These are phyloP conservation scores for Ascocoryne sarcoides DNA, from an alignment of 2,329 filamentous ascomycete genomes.

Conservation along the genomic window DNA sequence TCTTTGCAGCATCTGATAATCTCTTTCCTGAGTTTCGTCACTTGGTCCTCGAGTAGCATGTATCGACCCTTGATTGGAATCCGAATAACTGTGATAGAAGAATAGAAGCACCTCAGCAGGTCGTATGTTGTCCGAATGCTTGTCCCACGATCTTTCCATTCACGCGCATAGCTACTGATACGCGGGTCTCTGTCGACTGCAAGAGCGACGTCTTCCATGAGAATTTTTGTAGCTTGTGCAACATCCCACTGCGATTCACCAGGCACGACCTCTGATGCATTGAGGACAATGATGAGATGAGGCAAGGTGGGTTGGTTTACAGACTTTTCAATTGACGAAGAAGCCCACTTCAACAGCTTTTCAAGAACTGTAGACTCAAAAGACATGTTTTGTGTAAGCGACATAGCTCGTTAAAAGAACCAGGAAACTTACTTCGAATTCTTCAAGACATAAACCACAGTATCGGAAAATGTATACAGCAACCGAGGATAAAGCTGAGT, in stretches of 20 bases:
- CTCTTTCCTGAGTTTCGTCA: not conserved
- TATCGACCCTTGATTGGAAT: not conserved
- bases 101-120: slow-evolving; percentile 5
- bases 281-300: slow-evolving; percentile 6
- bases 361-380: slow-evolving; percentile 2
- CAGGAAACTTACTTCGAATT: slow-evolving; percentile 33
- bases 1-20: not conserved
- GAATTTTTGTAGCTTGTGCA: not conserved
- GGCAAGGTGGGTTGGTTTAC: slow-evolving; percentile 8
- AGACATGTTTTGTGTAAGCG: not conserved
- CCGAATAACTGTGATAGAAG: not conserved
- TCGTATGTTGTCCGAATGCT: slow-evolving; percentile 2
- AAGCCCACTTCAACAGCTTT: slow-evolving; percentile 6
- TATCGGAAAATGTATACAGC: slow-evolving; percentile 38
- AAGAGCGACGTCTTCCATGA: too few relatives aligned
- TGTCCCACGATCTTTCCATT: slow-evolving; percentile 2
- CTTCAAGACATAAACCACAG: slow-evolving; percentile 35
- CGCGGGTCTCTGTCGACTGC: too few relatives aligned
- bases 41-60: slow-evolving; percentile 2
- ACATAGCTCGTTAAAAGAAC: too few relatives aligned
- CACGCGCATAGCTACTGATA: not conserved
- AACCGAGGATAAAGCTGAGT: slow-evolving; percentile 35
- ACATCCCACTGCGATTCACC: slow-evolving; percentile 3
- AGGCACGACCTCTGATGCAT: slow-evolving; percentile 3
- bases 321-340: slow-evolving; percentile 6